Evolutionary conservation across 2,329 filamentous ascomycete species (phyloP).

Genomic region (Alternaria sp.): DNA sequence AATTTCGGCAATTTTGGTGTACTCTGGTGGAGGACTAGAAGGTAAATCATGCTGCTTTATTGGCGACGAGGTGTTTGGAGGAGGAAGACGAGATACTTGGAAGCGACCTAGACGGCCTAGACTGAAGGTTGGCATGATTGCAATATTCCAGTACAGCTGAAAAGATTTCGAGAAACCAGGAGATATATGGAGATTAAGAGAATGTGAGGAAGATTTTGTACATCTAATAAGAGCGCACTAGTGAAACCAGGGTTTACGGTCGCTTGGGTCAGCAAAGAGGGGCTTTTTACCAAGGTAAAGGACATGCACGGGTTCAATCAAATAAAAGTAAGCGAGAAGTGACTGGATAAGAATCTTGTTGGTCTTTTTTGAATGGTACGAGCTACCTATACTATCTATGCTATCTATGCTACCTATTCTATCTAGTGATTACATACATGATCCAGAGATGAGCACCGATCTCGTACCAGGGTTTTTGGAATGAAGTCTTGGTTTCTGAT

Average conservation of each 20-base stretch:
- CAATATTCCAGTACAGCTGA: background rate
- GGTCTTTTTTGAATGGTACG: background rate
- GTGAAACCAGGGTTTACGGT: slow-evolving; percentile 2
- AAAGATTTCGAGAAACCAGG: background rate
- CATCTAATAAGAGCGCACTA: background rate
- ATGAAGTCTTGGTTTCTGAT: background rate
- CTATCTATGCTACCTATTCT: background rate
- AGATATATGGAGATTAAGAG: background rate
- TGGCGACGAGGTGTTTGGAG: background rate
- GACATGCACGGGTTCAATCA: background rate
- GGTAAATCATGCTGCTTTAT: background rate
- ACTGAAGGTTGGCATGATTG: background rate
- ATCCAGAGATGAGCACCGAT: background rate
- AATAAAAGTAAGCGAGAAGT: background rate
- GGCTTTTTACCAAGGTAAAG: slow-evolving; percentile 1
- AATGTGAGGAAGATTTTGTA: background rate
- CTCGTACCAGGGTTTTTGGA: background rate
- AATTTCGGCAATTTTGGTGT: background rate
- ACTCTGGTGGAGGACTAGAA: background rate
- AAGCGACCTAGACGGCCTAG: slow-evolving; percentile 5
- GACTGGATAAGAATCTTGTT: background rate
- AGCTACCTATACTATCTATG: background rate
- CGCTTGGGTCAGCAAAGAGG: background rate
- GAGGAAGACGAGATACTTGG: slow-evolving; percentile 3
- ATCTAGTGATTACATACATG: slow-evolving; percentile 6